Evolutionary conservation across 2,329 filamentous ascomycete genomes (phyloP), one percentile per base, ranked within the genome.

Genomic region (Cephalotrichum gorgonifer): DNA sequence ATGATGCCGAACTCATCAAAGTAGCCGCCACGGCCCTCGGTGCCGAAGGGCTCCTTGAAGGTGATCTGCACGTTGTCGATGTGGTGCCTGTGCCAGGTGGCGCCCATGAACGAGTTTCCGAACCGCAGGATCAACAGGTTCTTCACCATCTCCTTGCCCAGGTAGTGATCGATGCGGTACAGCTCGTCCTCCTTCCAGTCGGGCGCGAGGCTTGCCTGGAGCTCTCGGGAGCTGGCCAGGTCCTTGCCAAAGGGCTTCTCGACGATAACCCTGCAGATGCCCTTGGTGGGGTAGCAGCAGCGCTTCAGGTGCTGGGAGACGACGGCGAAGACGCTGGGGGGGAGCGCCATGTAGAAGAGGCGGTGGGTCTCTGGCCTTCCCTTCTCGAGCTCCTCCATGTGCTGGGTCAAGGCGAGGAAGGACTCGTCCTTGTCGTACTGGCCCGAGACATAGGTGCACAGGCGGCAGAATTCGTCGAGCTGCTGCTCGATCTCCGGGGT

Each of bases 61-160:
- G 93, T 88, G 64, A 98, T 97, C 74, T 97, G 93, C 45, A 98
- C 86, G 61, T 95, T 98, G 73, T 97, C 93, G 72, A 98, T 98
- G 76, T 97, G 91, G 69, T 96, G 90, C 58, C 93, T 83, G 76
- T 97, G 98, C 93, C 93, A 98, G 52, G 91, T 98, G 41, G 93
- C 91, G 56, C 90, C 90, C 60, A 98, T 87, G 78, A 98, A 98
- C 58, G 95, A 90, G 75, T 98, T 98, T 60, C 93, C 94, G 65
- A 98, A 98, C 64, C 94, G 82, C 57, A 98, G 80, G 59, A 98
- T 96, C 57, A 98, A 78, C 58, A 98, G 94, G 73, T 98, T 98
- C 83, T 98, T 98, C 62, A 98, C 93, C 93, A 98, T 98, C 73
- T 98, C 93, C 78, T 98, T 98, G 61, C 94, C 94, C 44, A 98